These are phyloP conservation scores for Flaveria floridana DNA, from an alignment of 140 eudicot genomes.

Conservation along the genomic window DNA sequence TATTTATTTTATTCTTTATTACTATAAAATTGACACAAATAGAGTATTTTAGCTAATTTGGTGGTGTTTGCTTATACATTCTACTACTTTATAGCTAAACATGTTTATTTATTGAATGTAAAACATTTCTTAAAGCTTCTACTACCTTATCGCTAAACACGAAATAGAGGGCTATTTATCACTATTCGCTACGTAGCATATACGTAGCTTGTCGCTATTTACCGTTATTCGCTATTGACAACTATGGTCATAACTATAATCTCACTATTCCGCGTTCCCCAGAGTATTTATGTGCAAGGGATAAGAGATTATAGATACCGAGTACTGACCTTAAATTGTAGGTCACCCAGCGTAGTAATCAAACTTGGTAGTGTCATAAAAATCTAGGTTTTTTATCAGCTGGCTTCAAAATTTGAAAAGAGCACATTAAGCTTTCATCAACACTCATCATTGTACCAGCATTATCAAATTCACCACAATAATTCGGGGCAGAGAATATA, in stretches of 20 bases:
- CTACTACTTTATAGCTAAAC: too few species aligned
- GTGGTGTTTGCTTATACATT: too few species aligned
- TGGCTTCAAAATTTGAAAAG: constrained; percentile 55
- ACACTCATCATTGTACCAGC: constrained; percentile 74
- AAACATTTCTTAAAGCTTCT: too few species aligned
- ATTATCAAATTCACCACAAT: constrained; percentile 67
- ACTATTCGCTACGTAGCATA: too few species aligned
- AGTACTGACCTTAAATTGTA: constrained; percentile 41
- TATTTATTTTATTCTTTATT: too few species aligned
- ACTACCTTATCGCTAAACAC: too few species aligned
- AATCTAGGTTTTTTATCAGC: constrained; percentile 48
- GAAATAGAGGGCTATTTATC: too few species aligned
- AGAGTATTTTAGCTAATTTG: too few species aligned
- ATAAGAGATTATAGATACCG: constrained; percentile 3
- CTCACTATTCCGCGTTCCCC: not conserved
- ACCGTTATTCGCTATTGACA: too few species aligned
- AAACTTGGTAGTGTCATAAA: constrained; percentile 24
- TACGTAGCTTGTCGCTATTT: too few species aligned
- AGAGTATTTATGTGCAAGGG: constrained; percentile 10
- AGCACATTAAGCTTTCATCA: constrained; percentile 59
- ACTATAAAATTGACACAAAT: too few species aligned
- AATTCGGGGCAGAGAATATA: constrained; percentile 57
- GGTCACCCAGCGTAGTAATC: constrained; percentile 18
- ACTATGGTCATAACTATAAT: not conserved
- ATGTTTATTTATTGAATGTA: too few species aligned